phyloP scores from a whole-genome alignment of 306 rosid genomes.

The Spatholobus suberectus region DNA sequence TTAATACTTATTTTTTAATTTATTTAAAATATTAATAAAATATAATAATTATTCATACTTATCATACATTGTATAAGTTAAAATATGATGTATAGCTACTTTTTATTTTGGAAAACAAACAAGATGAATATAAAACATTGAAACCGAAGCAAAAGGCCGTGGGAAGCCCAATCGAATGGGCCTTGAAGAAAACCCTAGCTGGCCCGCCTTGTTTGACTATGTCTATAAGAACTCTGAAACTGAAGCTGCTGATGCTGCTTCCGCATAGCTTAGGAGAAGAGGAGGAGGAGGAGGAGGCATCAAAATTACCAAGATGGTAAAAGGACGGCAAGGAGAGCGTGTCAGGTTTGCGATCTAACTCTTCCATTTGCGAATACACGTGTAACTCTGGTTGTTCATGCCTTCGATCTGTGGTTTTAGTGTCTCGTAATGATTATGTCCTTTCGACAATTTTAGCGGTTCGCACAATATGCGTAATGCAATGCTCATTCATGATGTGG shows the following conservation, averaged over 20 bases:
- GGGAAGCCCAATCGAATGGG: constrained; percentile 35
- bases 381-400: neutral
- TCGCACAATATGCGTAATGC: neutral
- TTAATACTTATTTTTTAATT: neutral
- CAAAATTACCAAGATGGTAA: constrained; percentile 60
- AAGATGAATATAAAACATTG: too few species aligned
- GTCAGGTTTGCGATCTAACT: constrained; percentile 59
- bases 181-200: constrained; percentile 34
- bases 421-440: neutral
- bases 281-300: neutral
- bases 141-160: neutral
- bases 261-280: constrained; percentile 11
- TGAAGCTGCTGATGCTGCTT: accelerated
- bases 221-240: constrained; percentile 28
- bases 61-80: too few species aligned
- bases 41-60: neutral
- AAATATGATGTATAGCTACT: too few species aligned
- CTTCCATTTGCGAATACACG: neutral
- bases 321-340: constrained; percentile 95
- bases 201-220: neutral
- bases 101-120: too few species aligned
- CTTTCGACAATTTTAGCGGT: neutral
- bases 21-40: neutral
- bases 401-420: neutral
- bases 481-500: too few species aligned